These are phyloP conservation scores for Hypomontagnella monticulosa DNA, from an alignment of 495 filamentous ascomycete species.

Conservation along the genomic window DNA sequence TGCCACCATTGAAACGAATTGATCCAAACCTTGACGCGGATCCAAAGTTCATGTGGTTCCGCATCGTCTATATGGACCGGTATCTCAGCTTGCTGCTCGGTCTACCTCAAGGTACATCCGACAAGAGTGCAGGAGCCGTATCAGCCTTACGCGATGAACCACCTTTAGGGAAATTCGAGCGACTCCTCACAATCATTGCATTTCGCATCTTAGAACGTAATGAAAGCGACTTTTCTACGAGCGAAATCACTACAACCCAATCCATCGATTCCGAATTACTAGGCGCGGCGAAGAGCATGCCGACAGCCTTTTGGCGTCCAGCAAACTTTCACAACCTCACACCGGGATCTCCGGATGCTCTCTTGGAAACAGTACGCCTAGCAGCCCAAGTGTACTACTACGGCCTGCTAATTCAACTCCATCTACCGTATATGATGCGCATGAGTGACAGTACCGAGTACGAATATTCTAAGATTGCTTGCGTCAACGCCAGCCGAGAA, in stretches of 20 bases:
- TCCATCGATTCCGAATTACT: conserved; percentile 43
- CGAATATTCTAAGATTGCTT: conserved; percentile 41
- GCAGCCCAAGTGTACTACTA: conserved; percentile 28
- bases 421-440: conserved; percentile 37
- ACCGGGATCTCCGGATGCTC: conserved; percentile 31
- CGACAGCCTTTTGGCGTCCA: conserved; percentile 45
- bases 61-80: conserved; percentile 46
- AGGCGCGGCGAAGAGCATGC: conserved; percentile 40
- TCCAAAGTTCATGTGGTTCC: conserved; percentile 49
- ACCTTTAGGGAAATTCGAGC: conserved; percentile 45
- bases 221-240: conserved; percentile 20
- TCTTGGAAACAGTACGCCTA: conserved; percentile 37
- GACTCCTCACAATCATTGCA: conserved; percentile 42
- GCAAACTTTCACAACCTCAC: conserved; percentile 5
- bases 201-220: conserved; percentile 50
- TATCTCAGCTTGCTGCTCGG: conserved; percentile 46
- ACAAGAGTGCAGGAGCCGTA: conserved; percentile 36
- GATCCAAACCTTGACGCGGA: conserved; percentile 8
- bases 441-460: neutral
- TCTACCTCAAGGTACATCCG: conserved; percentile 40
- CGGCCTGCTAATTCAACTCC: conserved; percentile 31
- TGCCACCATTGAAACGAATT: conserved; percentile 10
- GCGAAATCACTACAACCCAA: conserved; percentile 39
- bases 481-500: conserved; percentile 45
- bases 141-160: conserved; percentile 28